A percentile compares a stretch with the other conserved stretches of the same genome.
Conservation (phyloP, 2,329 filamentous ascomycete genomes). For the Huntiella decipiens region DNA sequence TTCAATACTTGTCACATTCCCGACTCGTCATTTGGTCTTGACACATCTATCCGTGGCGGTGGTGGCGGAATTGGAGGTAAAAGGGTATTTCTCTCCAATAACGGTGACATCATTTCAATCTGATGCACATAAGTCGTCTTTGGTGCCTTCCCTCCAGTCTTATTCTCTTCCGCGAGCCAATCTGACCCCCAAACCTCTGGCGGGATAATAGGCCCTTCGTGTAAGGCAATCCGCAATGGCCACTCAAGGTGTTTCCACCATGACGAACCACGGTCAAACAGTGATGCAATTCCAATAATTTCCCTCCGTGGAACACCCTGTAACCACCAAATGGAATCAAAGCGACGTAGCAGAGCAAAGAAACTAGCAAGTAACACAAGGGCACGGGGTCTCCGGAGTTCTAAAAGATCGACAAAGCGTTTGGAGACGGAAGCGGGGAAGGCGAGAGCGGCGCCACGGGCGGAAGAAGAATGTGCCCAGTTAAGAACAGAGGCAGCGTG, state of each 20-base stretch:
- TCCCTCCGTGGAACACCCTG: constrained; percentile 46
- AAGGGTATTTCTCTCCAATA: constrained; percentile 17
- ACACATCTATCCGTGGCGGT: not conserved
- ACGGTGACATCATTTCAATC: constrained; percentile 23
- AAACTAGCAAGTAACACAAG: constrained; percentile 47
- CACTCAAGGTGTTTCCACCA: constrained; percentile 45
- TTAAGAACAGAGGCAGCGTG: constrained; percentile 48
- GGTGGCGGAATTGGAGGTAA: constrained; percentile 10
- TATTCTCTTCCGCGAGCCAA: constrained; percentile 26
- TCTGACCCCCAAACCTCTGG: constrained; percentile 37
- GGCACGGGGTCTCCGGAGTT: constrained; percentile 38
- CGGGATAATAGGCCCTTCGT: constrained; percentile 33
- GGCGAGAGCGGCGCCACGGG: constrained; percentile 37
- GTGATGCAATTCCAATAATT: constrained; percentile 41
- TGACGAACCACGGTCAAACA: constrained; percentile 37
- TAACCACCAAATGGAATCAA: constrained; percentile 51
- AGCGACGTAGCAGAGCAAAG: constrained; percentile 43
- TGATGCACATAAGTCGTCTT: constrained; percentile 15
- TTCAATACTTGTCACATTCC: not conserved
- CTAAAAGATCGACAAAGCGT: constrained; percentile 40
- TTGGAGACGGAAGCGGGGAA: constrained; percentile 46
- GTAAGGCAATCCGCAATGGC: constrained; percentile 39
- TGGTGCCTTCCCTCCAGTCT: constrained; percentile 11
- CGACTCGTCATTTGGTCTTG: not conserved
- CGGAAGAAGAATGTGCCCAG: constrained; percentile 43